Conservation (phyloP, 2,329 filamentous ascomycete species). For the Trichoderma lentiforme region DNA sequence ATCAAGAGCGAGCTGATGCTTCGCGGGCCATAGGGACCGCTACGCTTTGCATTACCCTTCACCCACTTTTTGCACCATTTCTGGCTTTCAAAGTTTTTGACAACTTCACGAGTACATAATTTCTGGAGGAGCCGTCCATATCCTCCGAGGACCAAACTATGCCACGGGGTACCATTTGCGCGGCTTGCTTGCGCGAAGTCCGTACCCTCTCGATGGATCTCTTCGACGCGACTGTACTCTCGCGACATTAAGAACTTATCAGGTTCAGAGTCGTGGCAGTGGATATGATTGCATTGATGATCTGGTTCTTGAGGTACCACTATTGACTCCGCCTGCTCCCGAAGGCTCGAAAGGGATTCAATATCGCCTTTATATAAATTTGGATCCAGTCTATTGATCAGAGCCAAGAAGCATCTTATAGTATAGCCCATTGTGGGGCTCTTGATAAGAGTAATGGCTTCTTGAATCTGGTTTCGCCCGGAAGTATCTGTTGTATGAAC, state of each 20-base stretch:
- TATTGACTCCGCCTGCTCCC: background rate
- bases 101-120: background rate
- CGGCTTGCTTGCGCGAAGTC: background rate
- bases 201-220: background rate
- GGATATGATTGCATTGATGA: background rate
- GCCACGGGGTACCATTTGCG: background rate
- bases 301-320: background rate
- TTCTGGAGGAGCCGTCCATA: background rate
- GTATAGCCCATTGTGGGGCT: background rate
- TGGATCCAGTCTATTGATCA: background rate
- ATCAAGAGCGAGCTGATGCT: constrained; percentile 24
- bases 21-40: background rate
- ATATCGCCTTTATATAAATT: background rate
- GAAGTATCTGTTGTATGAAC: background rate
- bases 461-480: background rate
- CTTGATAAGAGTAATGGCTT: background rate
- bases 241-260: background rate
- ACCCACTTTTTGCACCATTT: background rate
- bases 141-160: background rate
- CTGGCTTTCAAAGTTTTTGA: background rate
- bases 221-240: background rate
- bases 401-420: background rate
- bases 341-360: background rate
- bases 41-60: background rate
- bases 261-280: background rate